Conservation (phyloP, 176 grass and related monocot species). For the Ensete ventricosum region DNA sequence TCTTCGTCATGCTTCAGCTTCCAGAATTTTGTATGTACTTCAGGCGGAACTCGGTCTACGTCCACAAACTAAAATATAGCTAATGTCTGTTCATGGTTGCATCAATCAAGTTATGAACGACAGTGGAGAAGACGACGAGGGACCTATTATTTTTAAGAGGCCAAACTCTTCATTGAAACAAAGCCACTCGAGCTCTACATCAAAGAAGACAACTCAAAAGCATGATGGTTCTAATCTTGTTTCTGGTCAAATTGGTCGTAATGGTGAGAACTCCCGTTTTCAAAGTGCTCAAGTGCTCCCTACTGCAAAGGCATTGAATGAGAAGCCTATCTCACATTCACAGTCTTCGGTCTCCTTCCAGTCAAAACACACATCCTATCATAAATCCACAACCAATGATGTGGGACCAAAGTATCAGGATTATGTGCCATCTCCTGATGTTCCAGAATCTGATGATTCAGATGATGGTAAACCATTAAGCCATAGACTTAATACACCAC, state of each 20-base stretch:
- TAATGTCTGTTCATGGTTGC: constrained; percentile 39
- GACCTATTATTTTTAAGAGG: constrained; percentile 46
- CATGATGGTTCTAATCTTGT: constrained; percentile 7
- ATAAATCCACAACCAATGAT: constrained; percentile 16
- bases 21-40: background rate
- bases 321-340: constrained; percentile 22
- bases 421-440: constrained; percentile 16
- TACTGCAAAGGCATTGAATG: constrained; percentile 5
- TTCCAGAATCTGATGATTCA: constrained; percentile 37
- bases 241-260: constrained; percentile 25
- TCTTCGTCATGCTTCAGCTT: background rate
- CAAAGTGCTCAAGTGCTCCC: constrained; percentile 36
- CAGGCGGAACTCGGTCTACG: background rate
- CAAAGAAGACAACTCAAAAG: constrained; percentile 29
- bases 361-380: background rate
- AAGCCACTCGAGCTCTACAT: background rate
- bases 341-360: constrained; percentile 13
- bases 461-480: constrained; percentile 63
- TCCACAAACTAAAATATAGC: background rate
- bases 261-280: background rate
- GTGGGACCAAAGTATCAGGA: constrained; percentile 31
- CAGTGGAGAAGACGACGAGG: constrained; percentile 13
- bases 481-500: constrained; percentile 34
- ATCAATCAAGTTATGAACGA: constrained; percentile 25
- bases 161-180: constrained; percentile 15